Evolutionary conservation across 2,329 filamentous ascomycete genomes (phyloP).

Genomic region (Pseudofabraea citricarpa): DNA sequence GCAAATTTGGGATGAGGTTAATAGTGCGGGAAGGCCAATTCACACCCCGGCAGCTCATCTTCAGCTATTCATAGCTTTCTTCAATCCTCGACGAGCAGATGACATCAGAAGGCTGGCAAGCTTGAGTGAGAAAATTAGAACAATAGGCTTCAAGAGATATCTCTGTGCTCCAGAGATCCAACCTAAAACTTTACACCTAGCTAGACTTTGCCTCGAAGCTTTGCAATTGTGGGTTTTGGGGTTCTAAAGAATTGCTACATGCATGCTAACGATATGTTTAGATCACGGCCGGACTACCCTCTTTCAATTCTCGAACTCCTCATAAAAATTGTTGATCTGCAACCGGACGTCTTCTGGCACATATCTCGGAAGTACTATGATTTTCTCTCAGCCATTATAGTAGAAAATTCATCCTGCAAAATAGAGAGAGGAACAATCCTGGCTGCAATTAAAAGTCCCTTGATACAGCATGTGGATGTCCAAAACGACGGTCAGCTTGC

Average conservation of each 20-base stretch:
- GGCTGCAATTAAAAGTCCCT: slow-evolving; percentile 18
- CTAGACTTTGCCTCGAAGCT: slow-evolving; percentile 18
- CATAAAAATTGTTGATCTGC: slow-evolving; percentile 14
- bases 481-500: slow-evolving; percentile 10
- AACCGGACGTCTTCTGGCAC: slow-evolving; percentile 15
- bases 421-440: slow-evolving; percentile 13
- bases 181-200: slow-evolving; percentile 16
- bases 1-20: slow-evolving; percentile 56
- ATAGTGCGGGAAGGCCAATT: slow-evolving; percentile 35
- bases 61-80: slow-evolving; percentile 45
- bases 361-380: slow-evolving; percentile 24
- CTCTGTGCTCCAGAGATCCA: slow-evolving; percentile 16
- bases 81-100: slow-evolving; percentile 36
- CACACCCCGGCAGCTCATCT: slow-evolving; percentile 36
- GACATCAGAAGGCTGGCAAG: slow-evolving; percentile 44
- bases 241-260: too few relatives aligned
- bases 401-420: slow-evolving; percentile 2
- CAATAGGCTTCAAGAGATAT: slow-evolving; percentile 31
- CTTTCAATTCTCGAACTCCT: slow-evolving; percentile 20
- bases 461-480: slow-evolving; percentile 10
- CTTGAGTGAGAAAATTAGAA: slow-evolving; percentile 30
- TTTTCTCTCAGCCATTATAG: slow-evolving; percentile 21
- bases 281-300: too few relatives aligned
- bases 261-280: too few relatives aligned
- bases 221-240: slow-evolving; percentile 24